Base-by-base conservation (phyloP, 306 rosid species). In the cucumber (Cucumis sativus) region DNA sequence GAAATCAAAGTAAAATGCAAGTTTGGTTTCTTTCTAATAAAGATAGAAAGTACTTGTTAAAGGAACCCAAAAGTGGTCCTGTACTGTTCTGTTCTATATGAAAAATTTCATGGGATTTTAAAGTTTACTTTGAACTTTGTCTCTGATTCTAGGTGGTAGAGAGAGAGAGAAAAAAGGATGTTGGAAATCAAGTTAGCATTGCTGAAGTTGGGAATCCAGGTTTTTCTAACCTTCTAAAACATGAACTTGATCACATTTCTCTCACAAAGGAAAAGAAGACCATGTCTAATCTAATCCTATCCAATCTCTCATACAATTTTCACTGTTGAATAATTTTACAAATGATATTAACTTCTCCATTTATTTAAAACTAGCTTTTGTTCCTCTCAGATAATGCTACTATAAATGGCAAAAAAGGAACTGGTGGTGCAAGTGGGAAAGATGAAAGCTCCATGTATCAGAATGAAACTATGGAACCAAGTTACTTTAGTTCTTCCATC, bases 401-500 rank as follows among this genome's bases (percentile, higher is more conserved):
- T 69, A 58, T 78, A 79, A 87, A 84, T 41, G 74, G 59, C 74
- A 80, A 85, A 79, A 88, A 90, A 23, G 89, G 78, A 82, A 79
- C 81, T 39, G 70, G 70, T 66, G 79, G 87, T 79, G 72, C 79
- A 75, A 71, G 45, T 63, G 84, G 84, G 79, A 84, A 84, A 76
- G 83, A 79, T 76, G 76, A 7, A 52, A 65, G 84, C 57, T 82
- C 80, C 75, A 83, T 70, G 23, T 84, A 87, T 86, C 86, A 83
- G 84, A 87, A 84, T 77, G 89, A 85, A 85, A 59, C 74, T 23
- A 80, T 63, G 83, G 93, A 87, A 52, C 93, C 92, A 3, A 84
- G 87, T 83, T 85, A 82, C 83, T 88, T 79, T 64, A 89, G 89
- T 83, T 91, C 97, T 68, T 93, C 97, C 39, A 91, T 93, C 85